Evolutionary conservation across 2,329 filamentous ascomycete genomes (phyloP).

Genomic region (Cryphonectria naterciae): DNA sequence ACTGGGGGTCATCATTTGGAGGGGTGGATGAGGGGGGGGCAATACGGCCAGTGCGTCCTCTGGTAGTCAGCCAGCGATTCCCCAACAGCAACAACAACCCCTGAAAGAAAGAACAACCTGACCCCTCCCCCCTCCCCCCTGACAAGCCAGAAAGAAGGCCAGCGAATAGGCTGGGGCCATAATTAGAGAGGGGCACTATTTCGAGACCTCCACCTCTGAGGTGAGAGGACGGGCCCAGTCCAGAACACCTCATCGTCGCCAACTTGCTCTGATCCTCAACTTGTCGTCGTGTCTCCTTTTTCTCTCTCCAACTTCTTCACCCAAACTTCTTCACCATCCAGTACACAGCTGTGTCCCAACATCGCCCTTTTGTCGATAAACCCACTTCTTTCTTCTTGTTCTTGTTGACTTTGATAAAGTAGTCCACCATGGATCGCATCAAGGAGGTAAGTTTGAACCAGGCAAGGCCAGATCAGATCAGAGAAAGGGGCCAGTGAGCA

Average conservation of each 20-base stretch:
- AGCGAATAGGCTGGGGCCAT: slow-evolving; percentile 27
- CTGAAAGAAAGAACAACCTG: slow-evolving; percentile 14
- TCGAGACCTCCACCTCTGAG: slow-evolving; percentile 25
- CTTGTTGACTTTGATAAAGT: slow-evolving; percentile 15
- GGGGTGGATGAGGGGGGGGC: not conserved
- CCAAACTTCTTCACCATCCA: slow-evolving; percentile 33
- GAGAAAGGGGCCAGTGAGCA: slow-evolving; percentile 23
- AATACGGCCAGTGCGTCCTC: not conserved
- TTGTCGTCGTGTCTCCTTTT: slow-evolving; percentile 23
- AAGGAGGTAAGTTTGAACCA: slow-evolving; percentile 71
- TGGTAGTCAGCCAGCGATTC: not conserved
- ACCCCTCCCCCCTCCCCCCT: not conserved
- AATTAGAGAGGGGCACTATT: slow-evolving; percentile 31
- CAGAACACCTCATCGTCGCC: slow-evolving; percentile 28
- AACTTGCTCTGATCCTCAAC: slow-evolving; percentile 25
- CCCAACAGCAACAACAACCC: slow-evolving; percentile 6
- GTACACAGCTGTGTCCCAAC: slow-evolving; percentile 6
- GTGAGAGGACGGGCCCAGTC: slow-evolving; percentile 17
- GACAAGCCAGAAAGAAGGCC: slow-evolving; percentile 22
- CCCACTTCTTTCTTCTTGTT: slow-evolving; percentile 5
- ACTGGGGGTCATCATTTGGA: not conserved
- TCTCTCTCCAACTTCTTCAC: slow-evolving; percentile 24
- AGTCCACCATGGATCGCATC: slow-evolving; percentile 77
- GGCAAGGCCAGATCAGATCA: not conserved
- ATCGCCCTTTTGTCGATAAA: slow-evolving; percentile 9